These are phyloP conservation scores for Emmonsia crescens DNA, from an alignment of 2,329 filamentous ascomycete genomes.

Conservation along the genomic window DNA sequence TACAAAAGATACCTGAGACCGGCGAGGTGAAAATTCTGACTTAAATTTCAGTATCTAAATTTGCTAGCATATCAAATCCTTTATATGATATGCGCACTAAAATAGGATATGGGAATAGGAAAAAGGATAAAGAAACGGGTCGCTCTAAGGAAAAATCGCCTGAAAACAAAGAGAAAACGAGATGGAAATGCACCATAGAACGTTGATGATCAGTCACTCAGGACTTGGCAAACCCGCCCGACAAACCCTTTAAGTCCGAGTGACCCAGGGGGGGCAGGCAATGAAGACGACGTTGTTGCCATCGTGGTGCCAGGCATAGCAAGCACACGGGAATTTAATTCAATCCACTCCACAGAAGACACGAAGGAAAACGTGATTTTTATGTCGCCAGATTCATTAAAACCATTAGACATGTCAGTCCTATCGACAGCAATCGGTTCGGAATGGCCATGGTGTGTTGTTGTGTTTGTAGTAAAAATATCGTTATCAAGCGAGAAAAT, in stretches of 20 bases:
- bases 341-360: conserved; percentile 47
- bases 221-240: conserved; percentile 35
- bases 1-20: neutral
- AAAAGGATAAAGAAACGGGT: too few relatives aligned
- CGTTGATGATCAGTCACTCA: conserved; percentile 7
- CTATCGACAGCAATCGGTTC: conserved; percentile 18
- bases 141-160: neutral
- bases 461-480: neutral
- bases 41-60: neutral
- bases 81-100: neutral
- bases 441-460: neutral
- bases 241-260: conserved; percentile 51
- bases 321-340: conserved; percentile 45
- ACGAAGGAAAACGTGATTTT: conserved; percentile 48
- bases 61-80: neutral
- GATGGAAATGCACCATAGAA: neutral
- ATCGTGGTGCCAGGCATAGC: conserved; percentile 48
- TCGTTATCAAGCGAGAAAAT: conserved; percentile 34
- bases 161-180: neutral
- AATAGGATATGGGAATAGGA: neutral
- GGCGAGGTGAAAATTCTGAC: neutral
- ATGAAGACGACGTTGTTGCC: conserved; percentile 38
- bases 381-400: conserved; percentile 21
- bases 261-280: conserved; percentile 37
- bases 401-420: conserved; percentile 4